Percentiles rank a stretch among this genome's conserved stretches.
These are phyloP conservation scores for Ambispora gerdemannii DNA, from an alignment of 192 early-diverging fungal species.

Conservation along the genomic window DNA sequence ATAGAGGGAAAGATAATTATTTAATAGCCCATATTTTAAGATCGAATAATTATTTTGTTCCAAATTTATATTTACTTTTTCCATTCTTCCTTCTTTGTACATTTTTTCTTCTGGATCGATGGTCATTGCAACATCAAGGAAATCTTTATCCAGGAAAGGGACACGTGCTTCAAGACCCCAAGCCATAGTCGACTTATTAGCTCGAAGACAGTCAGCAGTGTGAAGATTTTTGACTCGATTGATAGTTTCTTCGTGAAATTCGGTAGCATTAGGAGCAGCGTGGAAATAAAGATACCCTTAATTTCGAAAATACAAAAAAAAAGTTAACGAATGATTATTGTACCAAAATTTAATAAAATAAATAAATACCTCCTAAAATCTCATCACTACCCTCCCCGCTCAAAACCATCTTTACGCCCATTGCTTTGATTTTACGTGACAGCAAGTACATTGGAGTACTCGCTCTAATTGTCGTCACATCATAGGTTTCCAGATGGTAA, in stretches of 20 bases:
- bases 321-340: background rate
- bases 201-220: slow-evolving; percentile 93
- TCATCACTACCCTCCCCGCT: slow-evolving; percentile 96
- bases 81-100: slow-evolving; percentile 73
- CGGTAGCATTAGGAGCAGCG: slow-evolving; percentile 74
- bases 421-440: slow-evolving; percentile 96
- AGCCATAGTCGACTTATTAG: slow-evolving; percentile 99
- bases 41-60: too few species aligned
- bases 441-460: slow-evolving; percentile 99
- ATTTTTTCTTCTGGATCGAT: slow-evolving; percentile 82
- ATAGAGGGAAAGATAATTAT: too few species aligned
- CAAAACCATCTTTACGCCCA: slow-evolving; percentile 99
- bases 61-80: slow-evolving; percentile 60
- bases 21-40: too few species aligned
- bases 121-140: slow-evolving; percentile 91
- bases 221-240: slow-evolving; percentile 95
- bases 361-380: slow-evolving; percentile 68
- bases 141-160: slow-evolving; percentile 92
- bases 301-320: background rate
- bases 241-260: slow-evolving; percentile 90
- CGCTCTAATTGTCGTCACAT: slow-evolving; percentile 96
- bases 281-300: slow-evolving; percentile 98
- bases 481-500: slow-evolving; percentile 97
- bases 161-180: slow-evolving; percentile 99
- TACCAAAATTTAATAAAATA: background rate